Conservation (phyloP, 495 filamentous ascomycete genomes). For the Penicillium flavigenum region DNA sequence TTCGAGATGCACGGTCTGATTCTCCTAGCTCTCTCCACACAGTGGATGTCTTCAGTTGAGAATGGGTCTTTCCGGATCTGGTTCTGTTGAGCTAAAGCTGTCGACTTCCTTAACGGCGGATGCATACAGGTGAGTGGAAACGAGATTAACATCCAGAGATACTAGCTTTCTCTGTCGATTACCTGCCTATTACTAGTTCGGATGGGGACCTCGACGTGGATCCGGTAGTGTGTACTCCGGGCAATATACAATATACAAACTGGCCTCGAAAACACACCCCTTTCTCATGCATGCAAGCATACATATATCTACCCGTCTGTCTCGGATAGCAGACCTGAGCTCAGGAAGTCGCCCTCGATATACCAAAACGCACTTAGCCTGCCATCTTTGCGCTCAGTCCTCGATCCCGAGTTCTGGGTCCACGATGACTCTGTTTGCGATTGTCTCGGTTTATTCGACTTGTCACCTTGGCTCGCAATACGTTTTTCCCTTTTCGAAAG, state of each 20-base stretch:
- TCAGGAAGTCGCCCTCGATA: slow-evolving; percentile 19
- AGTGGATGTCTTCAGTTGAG: neutral
- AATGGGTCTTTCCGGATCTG: neutral
- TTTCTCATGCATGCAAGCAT: slow-evolving; percentile 15
- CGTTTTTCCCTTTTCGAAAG: neutral
- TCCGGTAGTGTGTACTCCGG: neutral
- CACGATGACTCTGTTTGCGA: slow-evolving; percentile 10
- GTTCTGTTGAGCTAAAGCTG: neutral
- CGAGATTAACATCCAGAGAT: neutral
- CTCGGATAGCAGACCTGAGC: slow-evolving; percentile 30
- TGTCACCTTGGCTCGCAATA: neutral
- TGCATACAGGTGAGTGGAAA: slow-evolving; percentile 2
- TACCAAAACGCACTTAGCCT: neutral
- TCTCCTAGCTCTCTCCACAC: slow-evolving; percentile 3
- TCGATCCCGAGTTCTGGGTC: slow-evolving; percentile 7
- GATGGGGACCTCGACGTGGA: neutral
- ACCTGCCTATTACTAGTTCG: neutral
- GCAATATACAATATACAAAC: neutral
- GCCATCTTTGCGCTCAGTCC: slow-evolving; percentile 17
- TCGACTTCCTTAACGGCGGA: neutral
- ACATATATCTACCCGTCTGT: slow-evolving; percentile 25
- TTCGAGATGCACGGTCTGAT: neutral
- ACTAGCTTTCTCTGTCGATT: neutral
- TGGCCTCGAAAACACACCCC: slow-evolving; percentile 5
- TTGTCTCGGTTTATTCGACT: slow-evolving; percentile 12